Base-by-base conservation (phyloP, 176 grass and related monocot species). In the Carex pumila region DNA sequence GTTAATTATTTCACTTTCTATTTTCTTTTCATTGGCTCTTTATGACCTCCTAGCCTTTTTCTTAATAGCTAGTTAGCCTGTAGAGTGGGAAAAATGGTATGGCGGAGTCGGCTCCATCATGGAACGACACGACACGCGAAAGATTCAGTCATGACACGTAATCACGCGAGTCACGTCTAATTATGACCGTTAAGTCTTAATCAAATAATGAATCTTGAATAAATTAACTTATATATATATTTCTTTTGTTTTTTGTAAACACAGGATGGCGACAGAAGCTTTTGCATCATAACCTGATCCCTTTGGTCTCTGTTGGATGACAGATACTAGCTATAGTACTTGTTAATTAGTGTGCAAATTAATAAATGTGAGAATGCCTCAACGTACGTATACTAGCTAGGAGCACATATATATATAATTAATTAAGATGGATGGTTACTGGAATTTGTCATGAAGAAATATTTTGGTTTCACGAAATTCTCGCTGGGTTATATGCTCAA, bases 351-450 rank as follows among this genome's bases (percentile, higher is more conserved):
- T 82, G 80, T 50, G 19, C n/a, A 56, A 25, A 25, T 25, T 25
- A 79, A 61, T n/a, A n/a, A n/a, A n/a, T 79, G 61, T 88, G 32
- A 54, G 66, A 77, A 21, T 84, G 29, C 61, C 85, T 80, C 72
- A 85, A 91, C 85, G 36, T 37, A 37, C 3, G 34, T 3, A 34
- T 36, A 25, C 25, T 25, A 25, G 87, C 55, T 6, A 61, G 89
- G 94, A 88, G 84, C 88, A 89, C 79, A 41, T 85, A 87, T 25
- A 25, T 25, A 25, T 25, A 25, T 25, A 25, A n/a, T n/a, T 25
- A 25, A 25, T 25, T 25, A 25, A 25, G 25, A 25, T 25, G 31
- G 76, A 70, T 79, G 79, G 91, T 79, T 29, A 43, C 34, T 54
- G 25, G 13, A 77, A 31, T 9, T 56, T 76, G 49, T 77, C 72